phyloP scores from a whole-genome alignment of 1,284 basidiomycete genomes.

The Ustanciosporium gigantosporum region DNA sequence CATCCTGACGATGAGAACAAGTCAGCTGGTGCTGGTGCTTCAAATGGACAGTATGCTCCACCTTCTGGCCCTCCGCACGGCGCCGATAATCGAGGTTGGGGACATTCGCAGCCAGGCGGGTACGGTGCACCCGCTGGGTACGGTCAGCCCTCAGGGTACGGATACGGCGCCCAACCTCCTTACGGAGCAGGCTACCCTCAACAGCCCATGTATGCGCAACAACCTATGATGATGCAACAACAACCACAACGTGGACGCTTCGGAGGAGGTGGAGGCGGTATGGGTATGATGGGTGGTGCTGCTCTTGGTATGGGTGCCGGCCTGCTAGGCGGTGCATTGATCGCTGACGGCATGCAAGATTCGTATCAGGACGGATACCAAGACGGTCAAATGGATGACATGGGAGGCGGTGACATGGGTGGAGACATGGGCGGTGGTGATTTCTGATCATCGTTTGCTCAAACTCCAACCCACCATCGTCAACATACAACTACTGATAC shows the following conservation, averaged over 20 bases:
- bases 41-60: conserved; percentile 26
- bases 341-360: conserved; percentile 46
- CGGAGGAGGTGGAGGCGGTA: conserved; percentile 33
- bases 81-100: conserved; percentile 25
- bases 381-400: conserved; percentile 43
- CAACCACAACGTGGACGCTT: conserved; percentile 11
- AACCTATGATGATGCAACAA: conserved; percentile 29
- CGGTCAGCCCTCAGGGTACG: background rate
- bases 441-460: conserved; percentile 5
- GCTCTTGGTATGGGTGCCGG: conserved; percentile 50
- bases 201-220: conserved; percentile 40
- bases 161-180: conserved; percentile 3
- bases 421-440: conserved; percentile 39
- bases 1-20: conserved; percentile 50
- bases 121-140: conserved; percentile 3
- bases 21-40: background rate
- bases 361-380: conserved; percentile 55
- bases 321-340: conserved; percentile 45
- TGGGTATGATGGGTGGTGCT: conserved; percentile 44
- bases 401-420: conserved; percentile 26
- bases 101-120: background rate
- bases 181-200: conserved; percentile 25
- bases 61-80: conserved; percentile 38
- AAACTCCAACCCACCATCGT: background rate
- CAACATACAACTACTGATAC: background rate